Conservation (phyloP, 2,329 filamentous ascomycete genomes). For the Monilinia polystroma region DNA sequence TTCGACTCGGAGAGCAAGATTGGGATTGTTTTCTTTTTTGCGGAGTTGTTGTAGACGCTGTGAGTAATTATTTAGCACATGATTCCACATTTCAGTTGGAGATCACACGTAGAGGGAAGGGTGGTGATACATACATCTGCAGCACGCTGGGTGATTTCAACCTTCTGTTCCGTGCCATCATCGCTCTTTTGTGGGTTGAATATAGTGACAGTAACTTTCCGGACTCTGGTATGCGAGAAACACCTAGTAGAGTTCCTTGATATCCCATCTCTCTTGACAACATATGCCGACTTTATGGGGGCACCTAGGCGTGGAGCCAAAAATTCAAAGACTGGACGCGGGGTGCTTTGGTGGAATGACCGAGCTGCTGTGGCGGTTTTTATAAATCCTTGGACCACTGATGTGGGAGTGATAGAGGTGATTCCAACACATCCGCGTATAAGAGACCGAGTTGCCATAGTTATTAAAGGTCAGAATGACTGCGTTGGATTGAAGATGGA, state of each 20-base stretch:
- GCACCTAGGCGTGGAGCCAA: constrained; percentile 31
- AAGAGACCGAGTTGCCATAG: constrained; percentile 35
- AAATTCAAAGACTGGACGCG: constrained; percentile 37
- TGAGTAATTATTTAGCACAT: not conserved
- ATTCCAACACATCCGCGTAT: constrained; percentile 32
- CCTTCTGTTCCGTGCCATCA: constrained; percentile 76
- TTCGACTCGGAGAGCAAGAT: constrained; percentile 83
- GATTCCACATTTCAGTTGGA: not conserved
- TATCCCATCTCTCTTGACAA: not conserved
- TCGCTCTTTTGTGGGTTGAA: constrained; percentile 77
- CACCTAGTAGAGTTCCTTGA: not conserved
- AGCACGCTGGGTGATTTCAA: constrained; percentile 82
- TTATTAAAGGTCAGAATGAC: not conserved
- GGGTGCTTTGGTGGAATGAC: constrained; percentile 34
- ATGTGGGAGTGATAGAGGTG: constrained; percentile 25
- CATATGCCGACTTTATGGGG: not conserved
- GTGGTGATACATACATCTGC: constrained; percentile 58
- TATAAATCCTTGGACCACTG: constrained; percentile 36
- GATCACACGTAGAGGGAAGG: not conserved
- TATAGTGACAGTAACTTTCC: constrained; percentile 40
- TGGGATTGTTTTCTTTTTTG: constrained; percentile 66
- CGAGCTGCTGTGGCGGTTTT: constrained; percentile 30
- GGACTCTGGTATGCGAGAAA: constrained; percentile 30
- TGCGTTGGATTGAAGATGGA: not conserved
- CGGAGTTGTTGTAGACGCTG: constrained; percentile 50